A percentile compares a stretch with the other conserved stretches of the same genome.
Conservation (phyloP, 352 stramenopile species). For the Globisporangium takayamanum region DNA sequence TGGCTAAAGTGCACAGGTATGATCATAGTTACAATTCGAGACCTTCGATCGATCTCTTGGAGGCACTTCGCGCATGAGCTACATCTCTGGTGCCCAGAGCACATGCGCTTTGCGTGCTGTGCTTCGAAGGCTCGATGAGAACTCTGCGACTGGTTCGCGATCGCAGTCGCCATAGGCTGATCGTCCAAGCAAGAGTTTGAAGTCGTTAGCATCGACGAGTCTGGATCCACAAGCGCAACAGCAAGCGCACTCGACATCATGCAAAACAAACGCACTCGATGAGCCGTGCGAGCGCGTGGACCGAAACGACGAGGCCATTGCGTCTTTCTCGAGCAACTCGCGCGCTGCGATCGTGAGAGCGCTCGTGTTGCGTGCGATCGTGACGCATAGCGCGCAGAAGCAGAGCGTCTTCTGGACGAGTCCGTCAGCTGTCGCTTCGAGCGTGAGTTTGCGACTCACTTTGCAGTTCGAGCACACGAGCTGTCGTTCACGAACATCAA, state of each 20-base stretch:
- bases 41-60: too few relatives aligned
- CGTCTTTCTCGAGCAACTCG: slow-evolving; percentile 12
- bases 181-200: too few relatives aligned
- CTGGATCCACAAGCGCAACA: too few relatives aligned
- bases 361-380: slow-evolving; percentile 25
- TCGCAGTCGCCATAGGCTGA: too few relatives aligned
- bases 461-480: slow-evolving; percentile 34
- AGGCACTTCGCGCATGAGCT: too few relatives aligned
- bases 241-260: background rate
- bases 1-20: too few relatives aligned
- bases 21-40: too few relatives aligned
- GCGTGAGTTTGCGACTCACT: slow-evolving; percentile 28
- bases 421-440: slow-evolving; percentile 20
- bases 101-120: too few relatives aligned
- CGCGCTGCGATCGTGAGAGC: slow-evolving; percentile 22
- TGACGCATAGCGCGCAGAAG: slow-evolving; percentile 33
- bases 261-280: background rate
- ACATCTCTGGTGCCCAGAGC: too few relatives aligned
- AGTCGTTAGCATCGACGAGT: too few relatives aligned
- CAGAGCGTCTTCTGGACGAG: slow-evolving; percentile 23
- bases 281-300: slow-evolving; percentile 4
- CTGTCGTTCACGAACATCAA: slow-evolving; percentile 7
- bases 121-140: too few relatives aligned
- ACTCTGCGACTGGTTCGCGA: too few relatives aligned
- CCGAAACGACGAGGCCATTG: slow-evolving; percentile 5